phyloP scores from a whole-genome alignment of 257 asterid genomes.

The Solanum clarkiae region DNA sequence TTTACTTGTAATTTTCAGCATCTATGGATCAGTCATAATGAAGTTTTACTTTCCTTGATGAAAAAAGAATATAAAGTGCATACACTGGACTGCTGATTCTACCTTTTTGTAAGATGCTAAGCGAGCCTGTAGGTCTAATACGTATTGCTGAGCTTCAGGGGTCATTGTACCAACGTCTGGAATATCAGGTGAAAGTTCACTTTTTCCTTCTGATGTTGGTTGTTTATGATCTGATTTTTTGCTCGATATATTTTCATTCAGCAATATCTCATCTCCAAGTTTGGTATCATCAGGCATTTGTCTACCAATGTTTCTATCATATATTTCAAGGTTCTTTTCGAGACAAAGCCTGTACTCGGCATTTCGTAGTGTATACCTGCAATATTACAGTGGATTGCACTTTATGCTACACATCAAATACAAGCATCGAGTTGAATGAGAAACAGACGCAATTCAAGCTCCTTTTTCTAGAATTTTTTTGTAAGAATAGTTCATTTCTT shows the following conservation, averaged over 20 bases:
- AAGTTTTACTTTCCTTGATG: neutral
- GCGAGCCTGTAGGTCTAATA: conserved; percentile 47
- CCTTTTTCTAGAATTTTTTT: neutral
- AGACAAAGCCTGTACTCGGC: conserved; percentile 92
- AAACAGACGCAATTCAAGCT: neutral
- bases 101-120: conserved; percentile 70
- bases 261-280: conserved; percentile 16
- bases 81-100: neutral
- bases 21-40: neutral
- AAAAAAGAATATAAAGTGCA: neutral
- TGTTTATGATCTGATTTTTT: conserved; percentile 18
- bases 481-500: neutral
- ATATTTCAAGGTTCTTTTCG: conserved; percentile 73
- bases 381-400: neutral
- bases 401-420: neutral
- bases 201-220: conserved; percentile 26
- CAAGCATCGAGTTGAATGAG: neutral
- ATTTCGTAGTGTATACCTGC: conserved; percentile 82
- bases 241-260: conserved; percentile 8
- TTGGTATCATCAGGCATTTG: conserved; percentile 26
- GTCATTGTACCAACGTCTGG: conserved; percentile 69
- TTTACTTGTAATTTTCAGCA: neutral
- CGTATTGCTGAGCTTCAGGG: conserved; percentile 64
- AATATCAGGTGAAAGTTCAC: conserved; percentile 24
- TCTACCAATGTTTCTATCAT: conserved; percentile 30